Base-by-base conservation (phyloP, 1,139 yeast genomes). In the Suhomyces panamericanus region DNA sequence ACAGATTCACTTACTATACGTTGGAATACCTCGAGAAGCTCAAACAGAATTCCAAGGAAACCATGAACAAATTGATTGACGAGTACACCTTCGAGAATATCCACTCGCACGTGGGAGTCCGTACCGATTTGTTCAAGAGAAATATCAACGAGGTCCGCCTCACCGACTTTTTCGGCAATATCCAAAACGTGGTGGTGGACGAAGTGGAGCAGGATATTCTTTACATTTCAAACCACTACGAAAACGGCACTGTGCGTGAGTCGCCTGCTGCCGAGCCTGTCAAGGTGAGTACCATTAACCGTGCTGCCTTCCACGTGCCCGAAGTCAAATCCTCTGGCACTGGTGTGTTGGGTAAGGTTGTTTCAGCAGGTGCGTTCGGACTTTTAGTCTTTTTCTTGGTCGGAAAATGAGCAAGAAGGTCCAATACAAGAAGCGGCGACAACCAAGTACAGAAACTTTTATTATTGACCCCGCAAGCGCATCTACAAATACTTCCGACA, bases 161-260 rank as follows among this genome's bases (percentile, higher is more conserved):
- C 50, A 91, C 99, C 0, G 99, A 95, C 61, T 93, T 93, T 65
- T 91, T 95, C 56, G 99, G 98, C 2, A 91, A 90, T 57, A 88
- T 91, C 20, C 98, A 91, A 63, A 81, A 85, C 47, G 88, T 88
- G 2, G 78, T 87, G 6, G 77, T 87, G 30, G 95, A 85, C 54
- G 69, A 75, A 27, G 77, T 70, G 11, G 83, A 79, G 45, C 67
- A 67, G 20, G 79, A 71, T 42, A 57, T 77, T 33, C 60, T 77
- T 39, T 67, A 65, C 45, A 54, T 62, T n/a, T 56, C 66, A 22
- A 63, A 61, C 46, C 69, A 63, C 35, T 53, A 62, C 31, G 59
- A 57, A 20, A 40, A 51, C 14, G 67, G 67, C 2, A 37, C 41
- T 1, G 20, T 32, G 28, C 12, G 20, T 9, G 29, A 34, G 20